Evolutionary conservation across 1,284 basidiomycete genomes (phyloP).

Genomic region (Trichosporon ovoides): DNA sequence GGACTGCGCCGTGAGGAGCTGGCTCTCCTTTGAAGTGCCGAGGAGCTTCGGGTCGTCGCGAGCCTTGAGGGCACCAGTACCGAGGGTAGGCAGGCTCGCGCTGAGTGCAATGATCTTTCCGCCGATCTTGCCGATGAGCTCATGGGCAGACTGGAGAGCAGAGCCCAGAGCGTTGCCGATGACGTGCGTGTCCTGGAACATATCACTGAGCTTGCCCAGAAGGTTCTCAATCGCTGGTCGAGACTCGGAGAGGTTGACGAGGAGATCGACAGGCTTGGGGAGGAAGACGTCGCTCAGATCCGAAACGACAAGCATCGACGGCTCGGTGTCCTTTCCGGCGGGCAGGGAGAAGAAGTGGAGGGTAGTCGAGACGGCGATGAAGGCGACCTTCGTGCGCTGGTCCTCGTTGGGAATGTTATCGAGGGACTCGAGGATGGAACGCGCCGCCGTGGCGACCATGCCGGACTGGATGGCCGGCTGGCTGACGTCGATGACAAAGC

Average conservation of each 20-base stretch:
- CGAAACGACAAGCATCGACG: conserved; percentile 93
- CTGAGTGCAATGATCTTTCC: conserved; percentile 93
- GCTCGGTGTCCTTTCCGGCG: conserved; percentile 69
- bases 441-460: conserved; percentile 96
- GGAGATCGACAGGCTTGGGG: conserved; percentile 90
- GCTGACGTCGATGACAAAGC: conserved; percentile 96
- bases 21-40: conserved; percentile 90
- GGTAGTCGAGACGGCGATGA: conserved; percentile 87
- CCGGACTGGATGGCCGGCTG: conserved; percentile 86
- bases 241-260: conserved; percentile 87
- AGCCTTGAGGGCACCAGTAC: conserved; percentile 88
- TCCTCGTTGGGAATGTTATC: conserved; percentile 95
- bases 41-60: conserved; percentile 94
- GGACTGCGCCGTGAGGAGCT: conserved; percentile 77
- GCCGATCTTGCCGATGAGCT: conserved; percentile 87
- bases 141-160: conserved; percentile 90
- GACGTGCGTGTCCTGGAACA: conserved; percentile 91
- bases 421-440: conserved; percentile 89
- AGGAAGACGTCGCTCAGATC: conserved; percentile 97
- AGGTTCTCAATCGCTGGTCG: conserved; percentile 75
- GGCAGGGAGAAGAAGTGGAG: conserved; percentile 93
- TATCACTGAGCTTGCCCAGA: conserved; percentile 77
- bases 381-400: conserved; percentile 81
- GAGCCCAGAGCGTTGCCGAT: conserved; percentile 95
- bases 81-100: conserved; percentile 78